Evolutionary conservation across 1,284 basidiomycete genomes (phyloP), one percentile per base, ranked within the genome.

Genomic region (Moesziomyces sp.): DNA sequence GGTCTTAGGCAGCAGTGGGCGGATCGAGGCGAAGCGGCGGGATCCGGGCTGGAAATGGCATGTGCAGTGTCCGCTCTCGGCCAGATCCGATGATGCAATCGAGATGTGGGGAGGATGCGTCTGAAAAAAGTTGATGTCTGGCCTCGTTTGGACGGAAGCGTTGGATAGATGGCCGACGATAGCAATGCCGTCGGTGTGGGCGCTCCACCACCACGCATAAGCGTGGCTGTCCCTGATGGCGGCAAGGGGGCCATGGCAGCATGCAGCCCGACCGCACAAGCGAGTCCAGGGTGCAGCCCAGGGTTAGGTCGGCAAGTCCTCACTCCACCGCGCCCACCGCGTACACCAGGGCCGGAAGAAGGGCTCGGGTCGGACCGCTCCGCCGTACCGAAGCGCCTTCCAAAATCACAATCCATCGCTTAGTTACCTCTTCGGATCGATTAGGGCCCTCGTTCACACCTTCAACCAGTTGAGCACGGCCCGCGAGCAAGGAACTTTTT

Each of bases 271-370:
- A 11, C 14, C 11, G 34, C 34, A 28, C 34, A 52, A 47, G 50
- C 58, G 55, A 54, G 47, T 42, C 35, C 46, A 59, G 62, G 56
- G 62, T 59, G 47, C 62, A 54, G 34, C 7, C 14, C 38, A 58
- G 52, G 56, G 62, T 65, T 46, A 23, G 23, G 13, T 21, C 45
- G 21, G 30, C 30, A 34, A 34, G 30, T 13, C 30, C 30, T 34
- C 13, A 34, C 10, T 26, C 7, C 11, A 6, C 24, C 13, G 40
- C 16, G 16, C 38, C 38, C 38, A 11, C 18, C 13, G 40, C 16
- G 5, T 6, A 16, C 38, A 40, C 16, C 38, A 40, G 13, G 38
- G 16, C 38, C 38, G 38, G 38, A 40, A 50, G 48, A 40, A 50
- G 23, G 21, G 24, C 34, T 40, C 38, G 38, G 38, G 38, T 40